Evolutionary conservation across 495 filamentous ascomycete species (phyloP), one percentile per base, ranked within the genome.

Genomic region (Amorphotheca resinae): DNA sequence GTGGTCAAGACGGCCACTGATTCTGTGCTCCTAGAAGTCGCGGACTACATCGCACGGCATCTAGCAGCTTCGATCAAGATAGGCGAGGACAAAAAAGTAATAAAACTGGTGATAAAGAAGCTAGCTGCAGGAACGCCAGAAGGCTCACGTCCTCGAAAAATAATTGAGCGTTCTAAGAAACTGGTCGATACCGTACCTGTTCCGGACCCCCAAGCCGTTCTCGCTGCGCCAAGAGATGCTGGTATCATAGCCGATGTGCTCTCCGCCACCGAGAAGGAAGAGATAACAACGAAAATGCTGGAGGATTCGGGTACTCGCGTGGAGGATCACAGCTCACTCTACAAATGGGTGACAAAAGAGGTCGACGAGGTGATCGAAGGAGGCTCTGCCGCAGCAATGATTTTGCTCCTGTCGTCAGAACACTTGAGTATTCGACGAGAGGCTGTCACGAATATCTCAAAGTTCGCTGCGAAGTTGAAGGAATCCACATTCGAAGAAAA

Each of bases 321-420:
- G n/a, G 66, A 76, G 33, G 70, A 82, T 47, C 74, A 74, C 50
- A 68, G 69, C 9, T 68, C 67, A 4, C 60, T 82, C 15, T 61
- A 72, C 22, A 76, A 67, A 49, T 93, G 86, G 87, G 67, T 73
- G 38, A 66, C 72, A 37, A 82, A 89, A 47, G 80, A 86, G 3
- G 61, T 84, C 0, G 79, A 81, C 22, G 74, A 80, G 49, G 74
- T 83, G 0, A 62, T 91, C 15, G 80, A 86, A 44, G 79, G 87
- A 46, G 82, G 81, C 4, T 67, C 76, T 46, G 63, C 81, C 22
- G 64, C 67, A 16, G 73, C 77, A 9, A 57, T 95, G 30, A 68
- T 89, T 28, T 63, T 83, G 21, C 80, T 87, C 51, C 65, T 95
- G 32, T 82, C 74, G 41, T 89, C 84, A 1, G 64, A 79, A 45